A percentile compares a stretch with the other conserved stretches of the same genome.
phyloP scores from a whole-genome alignment of 2,329 filamentous ascomycete species.

The Aspergillus tanneri region DNA sequence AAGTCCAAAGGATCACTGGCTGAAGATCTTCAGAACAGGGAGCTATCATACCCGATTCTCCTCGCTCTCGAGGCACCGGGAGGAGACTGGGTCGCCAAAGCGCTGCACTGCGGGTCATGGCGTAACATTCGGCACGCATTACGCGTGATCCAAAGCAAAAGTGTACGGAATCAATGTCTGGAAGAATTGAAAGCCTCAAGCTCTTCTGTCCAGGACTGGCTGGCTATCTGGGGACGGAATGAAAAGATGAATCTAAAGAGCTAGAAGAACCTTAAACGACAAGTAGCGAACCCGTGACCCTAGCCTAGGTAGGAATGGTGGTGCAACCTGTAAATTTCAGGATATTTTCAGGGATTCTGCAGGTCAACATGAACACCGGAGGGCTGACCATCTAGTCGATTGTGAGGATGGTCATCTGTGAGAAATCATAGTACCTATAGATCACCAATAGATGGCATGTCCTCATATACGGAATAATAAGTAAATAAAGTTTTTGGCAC shows the following conservation, averaged over 20 bases:
- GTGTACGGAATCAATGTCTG: slow-evolving; percentile 16
- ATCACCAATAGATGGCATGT: too few species aligned
- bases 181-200: slow-evolving; percentile 16
- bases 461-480: too few species aligned
- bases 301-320: too few species aligned
- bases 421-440: too few species aligned
- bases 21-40: slow-evolving; percentile 23
- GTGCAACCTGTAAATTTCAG: neutral
- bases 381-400: too few species aligned
- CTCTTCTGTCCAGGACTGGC: slow-evolving; percentile 19
- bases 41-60: slow-evolving; percentile 23
- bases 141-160: slow-evolving; percentile 17
- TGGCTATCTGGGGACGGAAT: slow-evolving; percentile 27
- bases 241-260: slow-evolving; percentile 25
- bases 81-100: slow-evolving; percentile 17
- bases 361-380: too few species aligned
- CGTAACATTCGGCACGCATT: slow-evolving; percentile 19
- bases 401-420: too few species aligned
- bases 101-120: slow-evolving; percentile 16
- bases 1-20: slow-evolving; percentile 20
- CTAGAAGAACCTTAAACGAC: slow-evolving; percentile 1
- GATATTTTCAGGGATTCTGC: too few species aligned
- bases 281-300: too few species aligned
- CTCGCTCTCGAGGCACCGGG: slow-evolving; percentile 18
- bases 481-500: too few species aligned